These are phyloP conservation scores for Cutaneotrichosporon sp. DNA, from an alignment of 1,284 basidiomycete genomes.

Conservation along the genomic window DNA sequence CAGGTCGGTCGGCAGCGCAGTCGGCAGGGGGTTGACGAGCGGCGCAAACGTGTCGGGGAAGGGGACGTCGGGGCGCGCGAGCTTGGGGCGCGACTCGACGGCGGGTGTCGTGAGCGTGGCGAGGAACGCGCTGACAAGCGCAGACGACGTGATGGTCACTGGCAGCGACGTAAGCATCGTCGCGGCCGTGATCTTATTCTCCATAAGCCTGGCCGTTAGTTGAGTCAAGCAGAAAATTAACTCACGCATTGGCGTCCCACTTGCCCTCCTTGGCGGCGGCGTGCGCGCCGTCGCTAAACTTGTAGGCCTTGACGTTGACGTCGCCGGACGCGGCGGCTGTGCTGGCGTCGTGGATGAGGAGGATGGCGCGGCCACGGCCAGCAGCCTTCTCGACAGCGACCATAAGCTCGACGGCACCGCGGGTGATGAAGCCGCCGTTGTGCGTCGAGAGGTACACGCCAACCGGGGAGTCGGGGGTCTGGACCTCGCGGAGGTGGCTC, in stretches of 20 bases:
- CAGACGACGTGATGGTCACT: conserved; percentile 78
- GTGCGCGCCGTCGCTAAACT: conserved; percentile 75
- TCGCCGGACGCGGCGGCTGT: conserved; percentile 69
- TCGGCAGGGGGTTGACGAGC: conserved; percentile 48
- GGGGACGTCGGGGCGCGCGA: conserved; percentile 36
- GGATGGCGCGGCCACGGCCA: conserved; percentile 69
- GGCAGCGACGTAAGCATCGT: conserved; percentile 87
- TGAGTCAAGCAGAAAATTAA: background rate
- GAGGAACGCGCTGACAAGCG: conserved; percentile 80
- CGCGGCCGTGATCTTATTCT: conserved; percentile 80
- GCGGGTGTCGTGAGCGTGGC: conserved; percentile 57
- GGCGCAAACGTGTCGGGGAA: conserved; percentile 54
- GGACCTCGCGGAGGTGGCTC: conserved; percentile 58
- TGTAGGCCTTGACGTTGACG: conserved; percentile 85
- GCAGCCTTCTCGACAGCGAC: conserved; percentile 60
- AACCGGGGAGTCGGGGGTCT: conserved; percentile 88
- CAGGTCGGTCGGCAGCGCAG: conserved; percentile 54
- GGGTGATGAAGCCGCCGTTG: conserved; percentile 86
- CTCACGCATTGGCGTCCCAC: conserved; percentile 78
- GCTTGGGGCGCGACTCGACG: conserved; percentile 34
- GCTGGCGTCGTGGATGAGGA: conserved; percentile 75
- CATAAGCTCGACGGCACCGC: conserved; percentile 83
- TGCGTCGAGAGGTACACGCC: conserved; percentile 93
- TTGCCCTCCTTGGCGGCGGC: conserved; percentile 78
- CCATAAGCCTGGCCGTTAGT: conserved; percentile 60